phyloP scores from a whole-genome alignment of 2,329 filamentous ascomycete species.

The Cordyceps tenuipes region DNA sequence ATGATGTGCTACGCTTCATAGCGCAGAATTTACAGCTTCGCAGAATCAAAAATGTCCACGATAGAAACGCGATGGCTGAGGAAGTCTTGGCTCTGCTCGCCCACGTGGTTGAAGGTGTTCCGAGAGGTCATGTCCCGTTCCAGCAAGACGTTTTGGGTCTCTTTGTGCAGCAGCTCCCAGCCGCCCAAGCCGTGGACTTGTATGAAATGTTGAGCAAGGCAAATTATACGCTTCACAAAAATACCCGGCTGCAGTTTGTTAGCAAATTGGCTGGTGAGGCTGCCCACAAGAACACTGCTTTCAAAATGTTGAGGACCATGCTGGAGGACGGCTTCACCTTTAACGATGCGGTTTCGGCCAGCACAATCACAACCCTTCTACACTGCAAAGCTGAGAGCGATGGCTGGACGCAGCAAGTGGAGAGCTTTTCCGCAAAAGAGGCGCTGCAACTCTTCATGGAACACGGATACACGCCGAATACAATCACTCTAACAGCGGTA shows the following conservation, averaged over 20 bases:
- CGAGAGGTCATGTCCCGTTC: slow-evolving; percentile 25
- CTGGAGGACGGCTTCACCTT: slow-evolving; percentile 35
- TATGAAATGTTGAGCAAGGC: slow-evolving; percentile 26
- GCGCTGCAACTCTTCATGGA: slow-evolving; percentile 39
- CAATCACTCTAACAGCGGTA: slow-evolving; percentile 55
- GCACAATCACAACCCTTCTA: slow-evolving; percentile 54
- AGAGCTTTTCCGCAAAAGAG: slow-evolving; percentile 22
- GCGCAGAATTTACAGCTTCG: slow-evolving; percentile 17
- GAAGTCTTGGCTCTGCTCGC: slow-evolving; percentile 22
- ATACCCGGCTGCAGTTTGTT: slow-evolving; percentile 42
- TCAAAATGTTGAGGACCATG: slow-evolving; percentile 31
- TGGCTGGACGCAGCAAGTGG: slow-evolving; percentile 15
- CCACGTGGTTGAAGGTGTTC: slow-evolving; percentile 23
- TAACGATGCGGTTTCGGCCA: slow-evolving; percentile 38
- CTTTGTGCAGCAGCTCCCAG: slow-evolving; percentile 22
- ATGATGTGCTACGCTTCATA: slow-evolving; percentile 28
- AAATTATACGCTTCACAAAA: slow-evolving; percentile 25
- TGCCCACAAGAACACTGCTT: slow-evolving; percentile 33
- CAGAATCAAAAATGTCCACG: slow-evolving; percentile 14
- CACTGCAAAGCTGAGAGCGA: slow-evolving; percentile 21
- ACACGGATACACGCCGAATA: slow-evolving; percentile 55
- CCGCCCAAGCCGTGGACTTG: slow-evolving; percentile 26
- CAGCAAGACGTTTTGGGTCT: slow-evolving; percentile 31
- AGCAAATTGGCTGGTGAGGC: slow-evolving; percentile 32
- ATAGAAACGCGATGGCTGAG: slow-evolving; percentile 21